Base-by-base conservation (phyloP, 495 filamentous ascomycete genomes). In the Achaetomiella virescens region DNA sequence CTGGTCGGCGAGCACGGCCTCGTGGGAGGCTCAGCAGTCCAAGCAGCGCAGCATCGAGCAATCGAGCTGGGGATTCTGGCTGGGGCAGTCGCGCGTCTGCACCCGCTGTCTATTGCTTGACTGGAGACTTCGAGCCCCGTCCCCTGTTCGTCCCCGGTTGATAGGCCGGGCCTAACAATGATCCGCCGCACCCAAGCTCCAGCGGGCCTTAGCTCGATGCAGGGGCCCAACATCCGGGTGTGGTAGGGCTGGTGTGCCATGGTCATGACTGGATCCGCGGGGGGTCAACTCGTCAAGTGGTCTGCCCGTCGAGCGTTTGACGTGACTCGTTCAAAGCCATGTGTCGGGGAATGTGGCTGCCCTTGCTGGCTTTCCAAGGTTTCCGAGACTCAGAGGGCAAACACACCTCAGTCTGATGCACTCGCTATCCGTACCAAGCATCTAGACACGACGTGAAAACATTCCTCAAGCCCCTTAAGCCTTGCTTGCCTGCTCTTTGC, bases 241-340 rank as follows among this genome's bases (percentile, higher is more conserved):
- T 29, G 36, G 50, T 53, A 53, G 40, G 50, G 50, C 50, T 53
- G 50, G 49, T n/a, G 14, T 4, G 5, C 7, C 9, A 9, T 24
- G 27, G 50, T 43, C 40, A 35, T 33, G 40, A 54, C 51, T 45
- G 41, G 36, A 45, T 45, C n/a, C 50, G 40, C 38, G 55, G 61
- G 61, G 40, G 20, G 20, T 43, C 27, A 31, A 31, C 27, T 31
- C 27, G 49, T 55, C 57, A 44, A 54, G 36, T 47, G 45, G 44
- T 25, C 38, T 10, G 14, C 36, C 45, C 12, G 1, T 40, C 17
- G 55, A 54, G 43, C n/a, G 15, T 10, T 52, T 44, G 22, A 27
- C 48, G 61, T 64, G 61, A 64, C 59, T 61, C 54, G 27, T 50
- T 31, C 25, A 25, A 17, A 33, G 48, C 50, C 54, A 57, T 59